Evolutionary conservation across 768 basidiomycete species (phyloP).

Genomic region (Agrocybe chaxingu): DNA sequence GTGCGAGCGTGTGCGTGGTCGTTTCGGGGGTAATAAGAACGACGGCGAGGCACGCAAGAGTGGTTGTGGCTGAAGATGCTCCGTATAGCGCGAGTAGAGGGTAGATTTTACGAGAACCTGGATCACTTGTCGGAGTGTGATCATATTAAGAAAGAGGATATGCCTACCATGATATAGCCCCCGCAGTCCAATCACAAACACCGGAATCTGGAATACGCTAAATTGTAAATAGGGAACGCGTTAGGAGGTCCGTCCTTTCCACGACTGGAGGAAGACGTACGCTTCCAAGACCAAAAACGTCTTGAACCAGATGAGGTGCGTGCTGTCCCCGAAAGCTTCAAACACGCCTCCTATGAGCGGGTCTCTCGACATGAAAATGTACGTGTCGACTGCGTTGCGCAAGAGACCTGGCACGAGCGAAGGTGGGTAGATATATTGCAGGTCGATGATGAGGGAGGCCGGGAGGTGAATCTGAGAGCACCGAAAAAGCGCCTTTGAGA

Average conservation of each 20-base stretch:
- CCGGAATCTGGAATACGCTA: conserved; percentile 72
- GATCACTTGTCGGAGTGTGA: background rate
- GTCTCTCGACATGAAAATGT: conserved; percentile 59
- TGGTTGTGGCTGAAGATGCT: conserved; percentile 76
- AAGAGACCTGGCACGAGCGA: conserved; percentile 46
- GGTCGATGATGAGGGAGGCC: conserved; percentile 66
- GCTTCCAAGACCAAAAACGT: conserved; percentile 59
- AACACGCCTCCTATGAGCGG: conserved; percentile 57
- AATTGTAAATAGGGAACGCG: background rate
- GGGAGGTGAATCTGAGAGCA: conserved; percentile 54
- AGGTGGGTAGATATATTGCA: conserved; percentile 63
- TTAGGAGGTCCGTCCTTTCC: background rate
- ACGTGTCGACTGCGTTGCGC: conserved; percentile 41
- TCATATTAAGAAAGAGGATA: background rate
- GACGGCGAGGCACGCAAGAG: conserved; percentile 63
- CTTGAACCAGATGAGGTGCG: conserved; percentile 57
- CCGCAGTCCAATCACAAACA: conserved; percentile 66
- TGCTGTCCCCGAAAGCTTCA: conserved; percentile 34
- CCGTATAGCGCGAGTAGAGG: conserved; percentile 69
- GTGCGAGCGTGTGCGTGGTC: conserved; percentile 20
- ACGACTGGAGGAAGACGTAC: conserved; percentile 33
- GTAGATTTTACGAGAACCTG: conserved; percentile 54
- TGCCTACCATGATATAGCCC: conserved; percentile 54
- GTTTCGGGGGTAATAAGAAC: conserved; percentile 53
- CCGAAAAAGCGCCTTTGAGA: background rate